phyloP scores from a whole-genome alignment of 208 protist species.

The Trichomonas vaginalis region DNA sequence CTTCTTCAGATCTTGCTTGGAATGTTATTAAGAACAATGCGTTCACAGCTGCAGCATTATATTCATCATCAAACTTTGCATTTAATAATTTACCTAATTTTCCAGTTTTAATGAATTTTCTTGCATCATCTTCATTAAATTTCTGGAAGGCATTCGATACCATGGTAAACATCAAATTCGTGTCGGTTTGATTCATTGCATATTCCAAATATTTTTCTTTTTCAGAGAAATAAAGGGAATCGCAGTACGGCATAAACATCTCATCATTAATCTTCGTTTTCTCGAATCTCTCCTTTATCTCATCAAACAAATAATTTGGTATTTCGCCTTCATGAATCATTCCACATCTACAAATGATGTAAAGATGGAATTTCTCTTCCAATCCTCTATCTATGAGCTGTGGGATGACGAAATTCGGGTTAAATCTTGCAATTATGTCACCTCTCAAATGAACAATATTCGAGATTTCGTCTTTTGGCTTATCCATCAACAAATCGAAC shows the following conservation, averaged over 20 bases:
- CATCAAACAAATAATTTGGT: background rate
- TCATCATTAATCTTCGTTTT: background rate
- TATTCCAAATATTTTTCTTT: background rate
- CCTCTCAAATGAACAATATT: background rate
- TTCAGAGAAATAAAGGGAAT: background rate
- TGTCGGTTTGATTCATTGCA: background rate
- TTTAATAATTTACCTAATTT: background rate
- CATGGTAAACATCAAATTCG: background rate
- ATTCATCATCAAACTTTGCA: background rate
- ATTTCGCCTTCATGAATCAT: background rate
- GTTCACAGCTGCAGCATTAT: background rate
- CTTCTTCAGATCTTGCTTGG: background rate
- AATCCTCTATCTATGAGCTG: background rate
- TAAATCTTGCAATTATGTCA: background rate
- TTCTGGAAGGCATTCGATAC: background rate
- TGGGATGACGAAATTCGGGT: background rate
- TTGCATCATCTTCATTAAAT: background rate
- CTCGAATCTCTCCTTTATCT: background rate
- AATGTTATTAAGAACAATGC: background rate
- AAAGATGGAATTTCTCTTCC: background rate
- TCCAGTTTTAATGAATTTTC: background rate
- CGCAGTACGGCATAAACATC: background rate
- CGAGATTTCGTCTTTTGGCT: background rate
- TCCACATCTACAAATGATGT: background rate
- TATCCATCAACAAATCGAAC: background rate